Conservation (phyloP, 2,329 filamentous ascomycete genomes). For the Lecanicillium sp. region DNA sequence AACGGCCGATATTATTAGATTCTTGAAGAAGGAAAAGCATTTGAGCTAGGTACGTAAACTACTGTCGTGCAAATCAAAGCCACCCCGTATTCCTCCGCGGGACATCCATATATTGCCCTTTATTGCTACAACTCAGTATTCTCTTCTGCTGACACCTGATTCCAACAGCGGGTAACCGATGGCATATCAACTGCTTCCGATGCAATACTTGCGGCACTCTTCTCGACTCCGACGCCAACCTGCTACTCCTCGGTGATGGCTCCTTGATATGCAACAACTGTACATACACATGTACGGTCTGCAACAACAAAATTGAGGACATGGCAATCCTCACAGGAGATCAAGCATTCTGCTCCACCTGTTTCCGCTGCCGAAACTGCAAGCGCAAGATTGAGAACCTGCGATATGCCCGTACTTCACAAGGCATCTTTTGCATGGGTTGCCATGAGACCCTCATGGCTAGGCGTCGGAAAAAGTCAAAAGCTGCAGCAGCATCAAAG, state of each 20-base stretch:
- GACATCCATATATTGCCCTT: too few relatives aligned
- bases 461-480: constrained; percentile 77
- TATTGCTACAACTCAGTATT: too few relatives aligned
- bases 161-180: constrained; percentile 78
- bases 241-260: constrained; percentile 92
- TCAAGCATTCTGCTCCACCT: constrained; percentile 94
- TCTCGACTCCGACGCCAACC: constrained; percentile 95
- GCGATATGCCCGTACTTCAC: constrained; percentile 91
- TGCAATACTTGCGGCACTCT: constrained; percentile 93
- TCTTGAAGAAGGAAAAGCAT: constrained; percentile 95
- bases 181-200: constrained; percentile 98
- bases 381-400: constrained; percentile 98
- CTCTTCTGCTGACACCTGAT: constrained; percentile 17
- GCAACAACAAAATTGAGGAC: constrained; percentile 96
- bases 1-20: constrained; percentile 50
- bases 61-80: too few relatives aligned
- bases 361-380: constrained; percentile 95
- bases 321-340: constrained; percentile 95
- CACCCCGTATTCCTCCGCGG: too few relatives aligned
- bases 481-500: constrained; percentile 52
- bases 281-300: constrained; percentile 97
- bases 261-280: constrained; percentile 99
- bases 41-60: constrained; percentile 87
- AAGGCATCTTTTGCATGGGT: constrained; percentile 98
- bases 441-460: constrained; percentile 98